Base-by-base conservation (phyloP, 345 rosid genomes). In the Cardiospermum halicacabum region DNA sequence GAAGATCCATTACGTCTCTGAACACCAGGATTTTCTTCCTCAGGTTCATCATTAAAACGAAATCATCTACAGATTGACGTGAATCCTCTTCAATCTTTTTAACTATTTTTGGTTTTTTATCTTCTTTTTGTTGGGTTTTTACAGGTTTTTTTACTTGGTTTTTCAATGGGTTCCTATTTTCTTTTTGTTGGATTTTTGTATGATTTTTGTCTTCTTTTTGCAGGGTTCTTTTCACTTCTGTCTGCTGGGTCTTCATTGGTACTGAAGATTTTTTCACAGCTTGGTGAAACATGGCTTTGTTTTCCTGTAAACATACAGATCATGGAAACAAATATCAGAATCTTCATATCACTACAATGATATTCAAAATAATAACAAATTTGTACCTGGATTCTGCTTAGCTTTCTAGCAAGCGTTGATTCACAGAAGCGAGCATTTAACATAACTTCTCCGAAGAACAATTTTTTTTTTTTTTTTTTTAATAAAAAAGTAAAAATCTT, bases 1-100 rank as follows among this genome's bases (percentile, higher is more conserved):
- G 84, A 16, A 91, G 78, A 61, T 88, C 96, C 70, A 88, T 69
- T 62, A 78, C 63, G 71, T 91, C 96, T 56, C 97, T 74, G 68
- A 91, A 91, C 27, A 64, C 59, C 68, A 73, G 54, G 26, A 86
- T 86, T 82, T 85, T 88, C 68, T 82, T 78, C 22, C 83, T 84
- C 27, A 91, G 87, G 67, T 86, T 87, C 72, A 84, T 76, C 83
- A 84, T 86, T 75, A 79, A 65, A 37, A 72, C 67, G 58, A 78
- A 72, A 31, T 83, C 75, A 0, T 81, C 68, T 1, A 80, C 16
- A 60, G 73, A 73, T 69, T 75, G 73, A 2, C 71, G 71, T 0
- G 82, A 80, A 59, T 77, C 70, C 16, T 40, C 51, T 47, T 47
- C 51, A 16, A 16, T 10, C 19, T 47, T 11, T 47, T 47, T 11